A percentile compares a stretch with the other conserved stretches of the same genome.
These are phyloP conservation scores for Musa itinerans DNA, from an alignment of 176 grass and related monocot species.

Conservation along the genomic window DNA sequence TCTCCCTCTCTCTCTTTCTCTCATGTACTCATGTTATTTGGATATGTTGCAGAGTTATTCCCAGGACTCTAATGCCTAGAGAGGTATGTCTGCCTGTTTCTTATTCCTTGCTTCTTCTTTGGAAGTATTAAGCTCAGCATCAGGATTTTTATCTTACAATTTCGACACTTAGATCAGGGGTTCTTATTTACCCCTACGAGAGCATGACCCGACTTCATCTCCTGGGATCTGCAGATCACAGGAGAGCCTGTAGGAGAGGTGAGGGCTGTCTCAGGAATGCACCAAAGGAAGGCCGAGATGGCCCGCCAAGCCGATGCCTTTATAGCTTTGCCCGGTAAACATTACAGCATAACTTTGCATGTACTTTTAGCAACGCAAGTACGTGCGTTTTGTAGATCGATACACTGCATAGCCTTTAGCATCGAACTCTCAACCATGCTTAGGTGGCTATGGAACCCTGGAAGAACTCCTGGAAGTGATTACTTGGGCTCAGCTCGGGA, in stretches of 20 bases:
- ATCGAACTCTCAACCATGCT: background rate
- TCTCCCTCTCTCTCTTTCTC: background rate
- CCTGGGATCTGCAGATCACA: background rate
- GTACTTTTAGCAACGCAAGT: no score
- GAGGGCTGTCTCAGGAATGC: constrained; percentile 8
- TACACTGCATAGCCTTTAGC: no score
- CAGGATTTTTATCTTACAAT: no score
- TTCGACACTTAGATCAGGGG: no score
- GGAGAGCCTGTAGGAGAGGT: constrained; percentile 7
- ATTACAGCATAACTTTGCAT: background rate
- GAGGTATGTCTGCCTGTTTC: background rate
- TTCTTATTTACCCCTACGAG: no score
- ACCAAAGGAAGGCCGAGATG: constrained; percentile 16
- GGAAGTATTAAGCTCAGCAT: no score
- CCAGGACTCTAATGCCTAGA: constrained; percentile 2
- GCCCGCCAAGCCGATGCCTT: constrained; percentile 10
- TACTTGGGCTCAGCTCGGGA: background rate
- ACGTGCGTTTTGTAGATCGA: no score
- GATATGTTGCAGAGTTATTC: background rate
- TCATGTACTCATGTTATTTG: background rate
- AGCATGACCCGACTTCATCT: no score
- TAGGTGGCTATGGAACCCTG: background rate
- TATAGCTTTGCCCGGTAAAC: constrained; percentile 1
- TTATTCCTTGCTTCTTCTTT: background rate
- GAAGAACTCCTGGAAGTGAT: constrained; percentile 7